These are phyloP conservation scores for Schizonepeta tenuifolia DNA, from an alignment of 257 asterid species.

Conservation along the genomic window DNA sequence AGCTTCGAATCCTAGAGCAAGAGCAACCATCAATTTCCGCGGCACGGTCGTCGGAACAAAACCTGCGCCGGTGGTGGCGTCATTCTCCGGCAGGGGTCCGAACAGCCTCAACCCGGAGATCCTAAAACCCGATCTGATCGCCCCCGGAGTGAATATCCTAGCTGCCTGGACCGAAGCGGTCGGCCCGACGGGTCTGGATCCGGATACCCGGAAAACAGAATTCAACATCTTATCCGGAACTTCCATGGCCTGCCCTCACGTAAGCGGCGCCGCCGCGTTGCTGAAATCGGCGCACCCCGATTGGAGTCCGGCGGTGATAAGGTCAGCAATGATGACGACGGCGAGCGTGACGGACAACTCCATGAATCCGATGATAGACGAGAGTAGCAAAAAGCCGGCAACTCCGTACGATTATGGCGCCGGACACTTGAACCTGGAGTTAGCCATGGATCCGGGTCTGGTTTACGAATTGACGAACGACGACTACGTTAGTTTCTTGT, in stretches of 20 bases:
- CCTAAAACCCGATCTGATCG: constrained; percentile 76
- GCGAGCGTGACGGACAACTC: constrained; percentile 55
- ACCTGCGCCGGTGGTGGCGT: constrained; percentile 92
- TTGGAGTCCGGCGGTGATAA: constrained; percentile 87
- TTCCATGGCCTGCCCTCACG: constrained; percentile 93
- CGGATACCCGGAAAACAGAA: constrained; percentile 65
- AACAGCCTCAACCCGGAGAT: constrained; percentile 77
- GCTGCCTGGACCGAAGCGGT: constrained; percentile 90
- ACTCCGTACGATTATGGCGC: constrained; percentile 82
- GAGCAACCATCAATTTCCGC: constrained; percentile 60
- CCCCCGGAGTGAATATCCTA: constrained; percentile 83
- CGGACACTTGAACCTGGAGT: constrained; percentile 71
- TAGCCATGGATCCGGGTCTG: constrained; percentile 82
- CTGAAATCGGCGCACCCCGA: constrained; percentile 90
- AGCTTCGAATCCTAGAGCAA: constrained; percentile 38
- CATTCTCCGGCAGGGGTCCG: constrained; percentile 83
- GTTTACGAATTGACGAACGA: constrained; percentile 64
- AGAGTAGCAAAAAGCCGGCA: constrained; percentile 62
- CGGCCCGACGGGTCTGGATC: constrained; percentile 77
- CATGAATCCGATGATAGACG: constrained; percentile 55
- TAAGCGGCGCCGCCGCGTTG: constrained; percentile 89
- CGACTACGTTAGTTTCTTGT: constrained; percentile 70
- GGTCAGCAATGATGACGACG: constrained; percentile 92
- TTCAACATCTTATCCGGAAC: constrained; percentile 86
- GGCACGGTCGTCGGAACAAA: constrained; percentile 73